Evolutionary conservation across 495 filamentous ascomycete species (phyloP).

Genomic region (Lindgomyces ingoldianus): DNA sequence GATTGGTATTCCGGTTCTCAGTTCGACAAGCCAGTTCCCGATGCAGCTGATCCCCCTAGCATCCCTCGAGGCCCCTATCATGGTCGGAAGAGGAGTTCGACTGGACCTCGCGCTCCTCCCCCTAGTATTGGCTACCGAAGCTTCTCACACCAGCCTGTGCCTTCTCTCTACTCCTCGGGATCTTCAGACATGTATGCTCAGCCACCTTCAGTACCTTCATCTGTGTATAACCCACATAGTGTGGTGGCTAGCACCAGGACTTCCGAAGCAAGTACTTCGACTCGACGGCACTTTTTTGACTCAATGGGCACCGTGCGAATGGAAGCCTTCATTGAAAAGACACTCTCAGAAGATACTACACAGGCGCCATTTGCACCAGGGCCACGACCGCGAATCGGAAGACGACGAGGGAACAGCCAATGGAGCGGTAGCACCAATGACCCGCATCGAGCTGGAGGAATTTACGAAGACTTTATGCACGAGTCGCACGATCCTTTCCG

Average conservation of each 20-base stretch:
- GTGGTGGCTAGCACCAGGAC: slow-evolving; percentile 36
- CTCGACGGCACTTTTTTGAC: slow-evolving; percentile 63
- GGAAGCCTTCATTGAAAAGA: slow-evolving; percentile 85
- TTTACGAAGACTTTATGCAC: slow-evolving; percentile 35
- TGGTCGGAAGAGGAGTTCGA: slow-evolving; percentile 81
- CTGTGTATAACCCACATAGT: slow-evolving; percentile 37
- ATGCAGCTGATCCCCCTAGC: slow-evolving; percentile 70
- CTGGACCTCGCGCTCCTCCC: slow-evolving; percentile 67
- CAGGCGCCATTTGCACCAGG: background rate
- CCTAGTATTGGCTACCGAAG: slow-evolving; percentile 63
- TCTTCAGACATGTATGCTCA: slow-evolving; percentile 40
- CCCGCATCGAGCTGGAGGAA: slow-evolving; percentile 23
- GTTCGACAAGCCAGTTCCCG: slow-evolving; percentile 28
- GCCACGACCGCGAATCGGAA: slow-evolving; percentile 26
- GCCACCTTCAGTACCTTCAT: slow-evolving; percentile 36
- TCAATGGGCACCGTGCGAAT: slow-evolving; percentile 90
- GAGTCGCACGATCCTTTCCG: slow-evolving; percentile 35
- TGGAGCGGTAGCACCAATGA: slow-evolving; percentile 40
- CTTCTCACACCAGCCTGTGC: slow-evolving; percentile 65
- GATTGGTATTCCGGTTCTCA: slow-evolving; percentile 20
- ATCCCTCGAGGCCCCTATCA: slow-evolving; percentile 75
- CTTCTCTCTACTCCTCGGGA: slow-evolving; percentile 38
- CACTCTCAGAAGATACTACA: slow-evolving; percentile 38
- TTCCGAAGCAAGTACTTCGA: slow-evolving; percentile 39
- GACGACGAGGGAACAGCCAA: slow-evolving; percentile 37